Percentiles rank a stretch among this genome's conserved stretches.
These are phyloP conservation scores for Podospora pseudoanserina DNA, from an alignment of 495 filamentous ascomycete species.

Conservation along the genomic window DNA sequence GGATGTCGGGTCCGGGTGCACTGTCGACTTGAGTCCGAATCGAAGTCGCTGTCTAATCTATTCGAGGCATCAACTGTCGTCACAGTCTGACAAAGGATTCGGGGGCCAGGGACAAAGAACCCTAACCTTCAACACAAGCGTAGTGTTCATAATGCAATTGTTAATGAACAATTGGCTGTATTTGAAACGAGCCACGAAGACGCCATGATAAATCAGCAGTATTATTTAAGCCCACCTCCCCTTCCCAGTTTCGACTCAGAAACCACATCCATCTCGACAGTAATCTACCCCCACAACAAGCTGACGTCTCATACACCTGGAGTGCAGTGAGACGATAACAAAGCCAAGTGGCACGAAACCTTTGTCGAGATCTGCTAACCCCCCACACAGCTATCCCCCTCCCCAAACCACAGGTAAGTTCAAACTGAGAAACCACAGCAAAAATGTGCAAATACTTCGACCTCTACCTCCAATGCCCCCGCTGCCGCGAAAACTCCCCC, in stretches of 20 bases:
- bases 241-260: background rate
- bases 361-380: background rate
- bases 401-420: background rate
- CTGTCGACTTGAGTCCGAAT: background rate
- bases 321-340: background rate
- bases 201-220: too few relatives aligned
- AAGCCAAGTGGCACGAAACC: background rate
- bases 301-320: background rate
- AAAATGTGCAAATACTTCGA: background rate
- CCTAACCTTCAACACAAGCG: background rate
- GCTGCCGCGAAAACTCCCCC: background rate
- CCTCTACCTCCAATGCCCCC: background rate
- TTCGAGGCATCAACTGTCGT: background rate
- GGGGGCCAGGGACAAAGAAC: background rate
- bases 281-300: background rate
- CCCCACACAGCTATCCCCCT: background rate
- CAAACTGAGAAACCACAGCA: background rate
- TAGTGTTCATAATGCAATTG: background rate
- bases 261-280: too few relatives aligned
- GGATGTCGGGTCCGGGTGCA: too few relatives aligned
- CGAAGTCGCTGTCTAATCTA: background rate
- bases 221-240: background rate
- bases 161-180: background rate
- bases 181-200: background rate
- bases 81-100: background rate